Evolutionary conservation across 2,329 filamentous ascomycete genomes (phyloP).

Genomic region (Chaetomium olivaceum): DNA sequence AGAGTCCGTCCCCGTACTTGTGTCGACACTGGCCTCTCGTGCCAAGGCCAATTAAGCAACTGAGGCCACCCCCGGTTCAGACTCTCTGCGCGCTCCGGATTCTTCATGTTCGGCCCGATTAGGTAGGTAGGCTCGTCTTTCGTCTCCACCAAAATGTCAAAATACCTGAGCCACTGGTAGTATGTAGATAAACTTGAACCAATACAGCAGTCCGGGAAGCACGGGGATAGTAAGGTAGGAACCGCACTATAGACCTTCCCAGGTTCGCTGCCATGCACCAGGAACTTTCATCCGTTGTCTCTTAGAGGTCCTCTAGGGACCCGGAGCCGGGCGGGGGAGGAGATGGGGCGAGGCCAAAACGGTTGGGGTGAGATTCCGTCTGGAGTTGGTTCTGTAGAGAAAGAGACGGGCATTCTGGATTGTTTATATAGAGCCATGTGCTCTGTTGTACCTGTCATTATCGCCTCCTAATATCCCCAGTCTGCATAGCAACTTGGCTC

Average conservation of each 20-base stretch:
- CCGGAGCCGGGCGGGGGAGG: background rate
- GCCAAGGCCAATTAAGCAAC: too few relatives aligned
- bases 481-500: background rate
- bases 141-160: background rate
- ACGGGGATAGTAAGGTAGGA: background rate
- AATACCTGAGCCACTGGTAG: background rate
- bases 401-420: too few relatives aligned
- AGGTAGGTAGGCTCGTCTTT: background rate
- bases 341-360: background rate
- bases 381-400: background rate
- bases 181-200: background rate
- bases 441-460: background rate
- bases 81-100: background rate
- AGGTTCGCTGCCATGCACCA: background rate
- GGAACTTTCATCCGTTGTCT: background rate
- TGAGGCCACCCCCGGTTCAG: too few relatives aligned
- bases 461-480: background rate
- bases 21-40: too few relatives aligned
- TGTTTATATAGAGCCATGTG: background rate
- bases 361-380: background rate
- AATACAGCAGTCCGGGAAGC: background rate
- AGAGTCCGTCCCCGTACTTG: too few relatives aligned
- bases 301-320: background rate
- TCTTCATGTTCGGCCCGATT: background rate
- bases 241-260: background rate